Conservation (phyloP, 192 early-diverging fungal genomes). For the Podila clonocystis region DNA sequence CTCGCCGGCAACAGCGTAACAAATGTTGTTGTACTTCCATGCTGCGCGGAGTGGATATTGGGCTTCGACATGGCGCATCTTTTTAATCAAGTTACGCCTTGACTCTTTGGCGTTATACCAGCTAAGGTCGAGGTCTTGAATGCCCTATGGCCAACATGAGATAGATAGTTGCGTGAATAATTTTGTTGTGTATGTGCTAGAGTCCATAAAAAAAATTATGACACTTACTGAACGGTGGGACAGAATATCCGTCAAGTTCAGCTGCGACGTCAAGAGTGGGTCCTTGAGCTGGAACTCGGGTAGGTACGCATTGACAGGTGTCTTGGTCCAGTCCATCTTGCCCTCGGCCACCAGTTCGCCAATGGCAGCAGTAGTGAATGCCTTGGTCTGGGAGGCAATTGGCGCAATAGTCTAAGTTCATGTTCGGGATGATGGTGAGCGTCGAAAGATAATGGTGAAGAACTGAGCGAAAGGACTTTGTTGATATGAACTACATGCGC, state of each 20-base stretch:
- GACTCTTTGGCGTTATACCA: not conserved
- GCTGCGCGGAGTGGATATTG: not conserved
- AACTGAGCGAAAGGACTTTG: not conserved
- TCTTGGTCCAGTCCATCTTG: constrained; percentile 33
- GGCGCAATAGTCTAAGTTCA: constrained; percentile 6
- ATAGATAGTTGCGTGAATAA: not conserved
- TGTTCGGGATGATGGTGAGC: not conserved
- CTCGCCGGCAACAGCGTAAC: constrained; percentile 5
- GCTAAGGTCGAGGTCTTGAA: not conserved
- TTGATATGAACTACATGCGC: too few relatives aligned
- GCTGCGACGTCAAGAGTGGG: not conserved
- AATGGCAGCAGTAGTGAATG: constrained; percentile 27
- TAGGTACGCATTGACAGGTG: constrained; percentile 7
- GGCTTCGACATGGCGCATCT: not conserved
- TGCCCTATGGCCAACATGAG: not conserved
- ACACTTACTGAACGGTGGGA: constrained; percentile 5
- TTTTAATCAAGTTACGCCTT: constrained; percentile 2
- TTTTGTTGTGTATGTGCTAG: not conserved
- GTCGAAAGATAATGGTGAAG: too few relatives aligned
- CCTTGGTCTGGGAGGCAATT: constrained; percentile 18
- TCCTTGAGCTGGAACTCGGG: constrained; percentile 15
- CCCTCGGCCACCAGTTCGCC: constrained; percentile 39
- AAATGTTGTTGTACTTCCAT: not conserved
- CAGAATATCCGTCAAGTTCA: not conserved
- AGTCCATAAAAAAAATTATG: not conserved